A percentile compares a stretch with the other conserved stretches of the same genome.
phyloP scores from a whole-genome alignment of 192 early-diverging fungal genomes.

The Anaeromyces robustus region DNA sequence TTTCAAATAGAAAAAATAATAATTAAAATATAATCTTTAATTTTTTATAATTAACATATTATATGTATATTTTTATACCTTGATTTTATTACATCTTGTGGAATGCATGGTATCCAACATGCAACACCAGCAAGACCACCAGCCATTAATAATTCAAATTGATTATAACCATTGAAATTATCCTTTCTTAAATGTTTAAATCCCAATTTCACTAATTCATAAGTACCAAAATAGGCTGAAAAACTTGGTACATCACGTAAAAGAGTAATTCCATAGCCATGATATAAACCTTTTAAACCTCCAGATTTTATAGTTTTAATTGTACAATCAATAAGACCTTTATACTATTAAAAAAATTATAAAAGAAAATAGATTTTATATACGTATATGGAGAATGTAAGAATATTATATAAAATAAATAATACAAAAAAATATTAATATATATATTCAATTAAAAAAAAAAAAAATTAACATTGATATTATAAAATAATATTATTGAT shows the following conservation, averaged over 20 bases:
- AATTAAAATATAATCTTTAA: no score
- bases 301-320: slow-evolving; percentile 1
- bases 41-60: no score
- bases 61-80: slow-evolving; percentile 56
- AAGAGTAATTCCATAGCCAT: slow-evolving; percentile 15
- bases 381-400: no score
- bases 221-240: slow-evolving; percentile 19
- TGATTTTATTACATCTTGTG: slow-evolving; percentile 79
- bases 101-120: slow-evolving; percentile 23
- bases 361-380: no score
- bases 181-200: neutral
- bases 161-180: neutral
- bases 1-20: no score
- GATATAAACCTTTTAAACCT: slow-evolving; percentile 17
- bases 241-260: slow-evolving; percentile 19
- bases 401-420: no score
- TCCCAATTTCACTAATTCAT: slow-evolving; percentile 1
- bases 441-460: neutral
- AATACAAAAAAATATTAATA: slow-evolving; percentile 6
- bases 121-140: slow-evolving; percentile 21
- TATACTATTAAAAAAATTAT: neutral
- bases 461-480: slow-evolving; percentile 8
- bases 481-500: no score
- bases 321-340: slow-evolving; percentile 8
- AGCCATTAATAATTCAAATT: slow-evolving; percentile 15